Base-by-base conservation (phyloP, 345 rosid species). In the Linum lewisii region DNA sequence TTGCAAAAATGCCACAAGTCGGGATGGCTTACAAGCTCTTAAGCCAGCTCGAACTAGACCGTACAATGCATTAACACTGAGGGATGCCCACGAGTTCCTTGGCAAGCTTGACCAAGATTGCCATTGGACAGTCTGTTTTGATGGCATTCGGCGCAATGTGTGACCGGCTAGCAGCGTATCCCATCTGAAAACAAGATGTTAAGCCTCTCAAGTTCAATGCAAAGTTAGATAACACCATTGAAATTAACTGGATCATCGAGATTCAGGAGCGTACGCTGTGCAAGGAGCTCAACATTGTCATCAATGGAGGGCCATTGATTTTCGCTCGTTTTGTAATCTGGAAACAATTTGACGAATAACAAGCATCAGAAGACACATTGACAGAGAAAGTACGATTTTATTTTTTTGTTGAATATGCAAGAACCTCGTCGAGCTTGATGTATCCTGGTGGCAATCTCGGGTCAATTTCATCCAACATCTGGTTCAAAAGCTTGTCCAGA, bases 281-380 rank as follows among this genome's bases (percentile, higher is more conserved):
- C 20, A 85, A 64, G 55, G 75, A 63, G 53, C 66, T 67, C 83
- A 81, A 82, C 79, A 92, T 78, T 57, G 69, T 59, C 77, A 66
- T 77, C 29, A 86, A 63, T 4, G 97, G 65, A 66, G 97, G 98
- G 51, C 91, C 76, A 72, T 86, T 75, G 57, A 84, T 69, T 77
- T 86, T 83, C 19, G 84, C 95, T 13, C 90, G 90, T 66, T 82
- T 86, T n/a, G 88, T 93, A 75, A 88, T 73, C 96, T 92, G 71
- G 42, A 54, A 61, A 52, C 23, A 36, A 60, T 15, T 18, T 10
- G 7, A n/a, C n/a, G n/a, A n/a, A n/a, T n/a, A n/a, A n/a, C n/a
- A n/a, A n/a, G n/a, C n/a, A n/a, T n/a, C n/a, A n/a, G n/a, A n/a
- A n/a, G n/a, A n/a, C n/a, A n/a, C n/a, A n/a, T n/a, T n/a, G n/a